These are phyloP conservation scores for Trypanosomatidae sp. DNA, from an alignment of 208 protist genomes.

Conservation along the genomic window DNA sequence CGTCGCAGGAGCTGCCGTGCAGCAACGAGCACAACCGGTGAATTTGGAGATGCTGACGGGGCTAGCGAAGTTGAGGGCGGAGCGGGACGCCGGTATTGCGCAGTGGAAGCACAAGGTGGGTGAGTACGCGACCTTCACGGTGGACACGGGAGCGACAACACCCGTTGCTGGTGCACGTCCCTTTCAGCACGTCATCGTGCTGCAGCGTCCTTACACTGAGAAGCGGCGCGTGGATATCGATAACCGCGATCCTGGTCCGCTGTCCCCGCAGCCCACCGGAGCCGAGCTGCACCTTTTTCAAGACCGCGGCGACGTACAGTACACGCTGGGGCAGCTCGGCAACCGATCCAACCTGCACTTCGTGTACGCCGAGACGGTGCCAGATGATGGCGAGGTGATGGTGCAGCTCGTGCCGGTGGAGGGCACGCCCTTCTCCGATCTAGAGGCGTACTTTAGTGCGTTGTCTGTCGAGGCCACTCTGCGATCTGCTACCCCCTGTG, in stretches of 20 bases:
- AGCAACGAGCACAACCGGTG: neutral
- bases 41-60: conserved; percentile 25
- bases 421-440: conserved; percentile 63
- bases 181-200: conserved; percentile 51
- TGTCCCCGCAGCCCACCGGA: conserved; percentile 42
- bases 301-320: conserved; percentile 65
- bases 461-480: neutral
- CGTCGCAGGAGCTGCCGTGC: neutral
- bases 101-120: conserved; percentile 53
- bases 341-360: conserved; percentile 46
- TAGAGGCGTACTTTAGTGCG: conserved; percentile 49
- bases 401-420: conserved; percentile 71
- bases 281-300: conserved; percentile 66
- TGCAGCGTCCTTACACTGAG: conserved; percentile 42
- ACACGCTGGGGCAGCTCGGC: conserved; percentile 45
- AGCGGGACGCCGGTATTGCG: conserved; percentile 34
- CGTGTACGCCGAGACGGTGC: conserved; percentile 61
- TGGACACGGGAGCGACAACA: no score
- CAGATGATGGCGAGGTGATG: conserved; percentile 79
- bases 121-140: conserved; percentile 46
- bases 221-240: conserved; percentile 44
- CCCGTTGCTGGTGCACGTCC: no score
- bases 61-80: conserved; percentile 30
- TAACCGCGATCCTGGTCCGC: conserved; percentile 37
- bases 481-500: conserved; percentile 25